Evolutionary conservation across 768 basidiomycete genomes (phyloP).

Genomic region (Psilocybe cyanescens): DNA sequence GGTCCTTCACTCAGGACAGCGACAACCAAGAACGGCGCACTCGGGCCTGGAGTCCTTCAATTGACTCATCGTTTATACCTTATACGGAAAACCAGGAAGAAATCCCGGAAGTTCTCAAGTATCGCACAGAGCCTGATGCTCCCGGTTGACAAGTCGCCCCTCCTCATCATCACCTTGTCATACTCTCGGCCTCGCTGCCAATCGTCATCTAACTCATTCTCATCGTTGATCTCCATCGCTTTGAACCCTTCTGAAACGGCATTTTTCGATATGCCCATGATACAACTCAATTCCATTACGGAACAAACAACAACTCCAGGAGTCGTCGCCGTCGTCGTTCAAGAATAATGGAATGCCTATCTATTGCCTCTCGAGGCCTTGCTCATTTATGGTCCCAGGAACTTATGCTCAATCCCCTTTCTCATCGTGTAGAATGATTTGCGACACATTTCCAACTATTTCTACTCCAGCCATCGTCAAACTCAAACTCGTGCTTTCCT

Average conservation of each 20-base stretch:
- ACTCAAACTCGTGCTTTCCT: conserved; percentile 15
- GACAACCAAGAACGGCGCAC: conserved; percentile 30
- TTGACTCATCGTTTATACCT: conserved; percentile 24
- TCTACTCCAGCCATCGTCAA: conserved; percentile 9
- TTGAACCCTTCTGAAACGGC: conserved; percentile 15
- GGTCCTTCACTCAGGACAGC: conserved; percentile 40
- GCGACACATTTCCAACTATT: conserved; percentile 8
- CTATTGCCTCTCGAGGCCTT: conserved; percentile 21
- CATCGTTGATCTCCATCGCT: conserved; percentile 12
- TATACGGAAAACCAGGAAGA: conserved; percentile 18
- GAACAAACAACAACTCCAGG: conserved; percentile 4
- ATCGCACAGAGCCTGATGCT: conserved; percentile 19
- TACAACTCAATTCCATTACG: conserved; percentile 12
- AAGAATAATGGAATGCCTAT: conserved; percentile 21
- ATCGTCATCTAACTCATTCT: conserved; percentile 6
- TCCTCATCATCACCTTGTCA: conserved; percentile 3
- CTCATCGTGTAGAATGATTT: conserved; percentile 22
- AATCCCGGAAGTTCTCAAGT: conserved; percentile 13
- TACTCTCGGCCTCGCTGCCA: conserved; percentile 24
- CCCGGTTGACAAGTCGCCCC: conserved; percentile 26
- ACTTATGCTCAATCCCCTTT: conserved; percentile 20
- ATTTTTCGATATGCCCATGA: conserved; percentile 16
- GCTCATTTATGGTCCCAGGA: conserved; percentile 14
- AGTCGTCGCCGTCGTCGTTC: conserved; percentile 7
- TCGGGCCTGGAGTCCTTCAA: conserved; percentile 29